These are phyloP conservation scores for Helotiales sp. DNA, from an alignment of 2,329 filamentous ascomycete genomes.

Conservation along the genomic window DNA sequence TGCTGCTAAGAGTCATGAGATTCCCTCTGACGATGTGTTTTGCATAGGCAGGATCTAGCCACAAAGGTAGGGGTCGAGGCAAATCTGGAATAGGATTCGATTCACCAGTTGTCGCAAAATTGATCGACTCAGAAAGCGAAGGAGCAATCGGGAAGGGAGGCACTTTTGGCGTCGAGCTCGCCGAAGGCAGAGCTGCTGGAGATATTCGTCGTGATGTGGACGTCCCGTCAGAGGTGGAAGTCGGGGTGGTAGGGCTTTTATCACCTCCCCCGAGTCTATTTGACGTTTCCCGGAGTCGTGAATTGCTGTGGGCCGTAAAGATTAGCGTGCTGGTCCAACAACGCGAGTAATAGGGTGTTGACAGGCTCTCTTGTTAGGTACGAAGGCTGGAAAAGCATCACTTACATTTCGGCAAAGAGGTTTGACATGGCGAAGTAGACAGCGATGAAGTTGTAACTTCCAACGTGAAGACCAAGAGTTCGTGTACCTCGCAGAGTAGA, in stretches of 20 bases:
- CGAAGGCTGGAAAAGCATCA: no score
- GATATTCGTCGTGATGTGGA: slow-evolving; percentile 47
- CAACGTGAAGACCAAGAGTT: no score
- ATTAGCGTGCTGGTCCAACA: no score
- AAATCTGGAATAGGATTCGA: slow-evolving; percentile 48
- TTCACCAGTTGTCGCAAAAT: slow-evolving; percentile 68
- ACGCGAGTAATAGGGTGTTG: no score
- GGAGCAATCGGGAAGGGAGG: slow-evolving; percentile 64
- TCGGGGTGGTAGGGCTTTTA: slow-evolving; percentile 50
- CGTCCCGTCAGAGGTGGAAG: slow-evolving; percentile 48
- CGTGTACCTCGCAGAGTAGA: no score
- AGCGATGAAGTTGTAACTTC: no score
- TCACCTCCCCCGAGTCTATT: no score
- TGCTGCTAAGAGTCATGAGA: slow-evolving; percentile 92
- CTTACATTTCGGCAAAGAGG: no score
- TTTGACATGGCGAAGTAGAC: no score
- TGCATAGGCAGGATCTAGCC: slow-evolving; percentile 73
- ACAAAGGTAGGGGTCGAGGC: slow-evolving; percentile 67
- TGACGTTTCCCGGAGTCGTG: no score
- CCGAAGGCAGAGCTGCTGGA: slow-evolving; percentile 52
- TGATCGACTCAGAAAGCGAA: slow-evolving; percentile 65
- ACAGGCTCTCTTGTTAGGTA: no score
- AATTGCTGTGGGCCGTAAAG: no score
- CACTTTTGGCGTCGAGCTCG: slow-evolving; percentile 55
- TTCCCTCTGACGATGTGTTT: slow-evolving; percentile 95